Evolutionary conservation across 257 asterid genomes (phyloP), one percentile per base, ranked within the genome.

Genomic region (Primulina tabacum): DNA sequence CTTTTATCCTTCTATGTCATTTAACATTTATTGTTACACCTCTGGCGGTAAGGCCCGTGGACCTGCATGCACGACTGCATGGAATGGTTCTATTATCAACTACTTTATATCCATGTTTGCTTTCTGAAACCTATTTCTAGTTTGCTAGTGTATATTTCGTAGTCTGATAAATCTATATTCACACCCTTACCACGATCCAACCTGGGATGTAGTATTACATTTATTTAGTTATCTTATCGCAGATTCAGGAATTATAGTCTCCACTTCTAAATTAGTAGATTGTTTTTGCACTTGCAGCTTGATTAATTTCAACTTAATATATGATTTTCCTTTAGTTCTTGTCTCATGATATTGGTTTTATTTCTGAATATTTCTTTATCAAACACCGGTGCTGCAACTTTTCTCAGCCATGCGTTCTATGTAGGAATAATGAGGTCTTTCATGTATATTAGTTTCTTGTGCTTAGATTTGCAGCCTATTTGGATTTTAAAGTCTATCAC

Each of bases 391-490:
- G 0, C 56, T 11, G 16, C 56, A 4, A 7, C 55, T 50, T 50
- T 50, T 50, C 0, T 2, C 16, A 50, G 7, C 55, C 6, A 12
- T 43, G 14, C 4, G 12, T 43, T 14, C 55, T 43, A 43, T 43
- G 55, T 43, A 12, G 50, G n/a, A 12, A 43, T 43, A 14, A 43
- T 63, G 17, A 17, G 30, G 17, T 20, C 20, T 26, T 76, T 29
- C 38, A 21, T 52, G 38, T 34, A 62, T 67, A 5, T 3, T 40
- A 66, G 16, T 9, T 34, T 38, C 6, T 60, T 9, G 29, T 50
- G 7, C 68, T 38, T 18, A 4, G 56, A 16, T 56, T 12, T 16
- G 66, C 69, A 37, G 58, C 63, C 10, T 20, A 20, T 65, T 78
- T 40, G 34, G 29, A 18, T 68, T 56, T 74, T 40, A 62, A 64